Base-by-base conservation (phyloP, 352 stramenopile genomes). In the Phytophthora capsici region DNA sequence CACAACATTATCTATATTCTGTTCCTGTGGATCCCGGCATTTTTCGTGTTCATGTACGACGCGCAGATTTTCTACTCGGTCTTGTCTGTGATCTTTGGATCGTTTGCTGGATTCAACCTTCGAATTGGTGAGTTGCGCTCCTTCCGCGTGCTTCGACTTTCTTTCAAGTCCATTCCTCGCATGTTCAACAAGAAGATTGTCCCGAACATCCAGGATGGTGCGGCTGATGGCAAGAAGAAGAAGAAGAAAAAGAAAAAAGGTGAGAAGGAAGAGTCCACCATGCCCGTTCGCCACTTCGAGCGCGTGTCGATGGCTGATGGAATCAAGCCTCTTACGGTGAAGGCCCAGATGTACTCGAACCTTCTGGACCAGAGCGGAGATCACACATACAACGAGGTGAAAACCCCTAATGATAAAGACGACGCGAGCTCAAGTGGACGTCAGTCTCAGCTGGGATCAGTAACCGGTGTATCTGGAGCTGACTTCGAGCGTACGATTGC, bases 121-220 rank as follows among this genome's bases (percentile, higher is more conserved):
- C 84, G 85, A 25, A 94, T 95, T 20, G 87, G 87, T 73, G 87
- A 95, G 28, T 52, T 95, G 22, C 85, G 87, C 10, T 95, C 87
- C 9, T 95, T 95, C 80, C 83, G 87, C 34, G 82, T 95, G 19
- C 69, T 95, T 8, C 85, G 87, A 9, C 64, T 92, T 19, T 85
- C 87, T 32, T 95, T 95, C 69, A 94, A 94, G 80, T 91, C 78
- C 20, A 95, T 95, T 54, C 87, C 87, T 16, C 69, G 85, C 22
- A 85, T 94, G 63, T 95, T 95, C 59, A 95, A 95, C 73, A 88
- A 92, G 69, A 95, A 95, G 54, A 88, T 95, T 56, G 85, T 95
- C 17, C 80, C 84, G 30, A 95, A 95, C 61, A 90, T 95, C 59
- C 79, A 90, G 22, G 86, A 94, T 48, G 71, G 63, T 8, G 57